Percentiles rank a stretch among this genome's conserved stretches.
phyloP scores from a whole-genome alignment of 495 filamentous ascomycete genomes.

The Aspergillus indologenus region DNA sequence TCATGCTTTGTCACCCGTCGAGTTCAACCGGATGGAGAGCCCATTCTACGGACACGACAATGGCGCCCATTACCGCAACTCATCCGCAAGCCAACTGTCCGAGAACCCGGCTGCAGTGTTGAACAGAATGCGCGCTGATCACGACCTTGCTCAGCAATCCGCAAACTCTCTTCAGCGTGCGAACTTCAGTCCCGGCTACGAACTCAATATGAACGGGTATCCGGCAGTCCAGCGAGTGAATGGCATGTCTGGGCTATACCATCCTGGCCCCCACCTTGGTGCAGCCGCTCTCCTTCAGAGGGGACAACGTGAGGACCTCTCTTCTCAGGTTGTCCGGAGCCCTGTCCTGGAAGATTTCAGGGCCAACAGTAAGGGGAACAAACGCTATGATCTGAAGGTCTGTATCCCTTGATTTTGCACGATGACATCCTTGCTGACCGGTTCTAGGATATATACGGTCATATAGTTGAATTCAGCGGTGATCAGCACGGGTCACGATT shows the following conservation, averaged over 20 bases:
- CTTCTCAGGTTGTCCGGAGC: constrained; percentile 64
- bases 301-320: constrained; percentile 62
- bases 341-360: constrained; percentile 77
- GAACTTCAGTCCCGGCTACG: constrained; percentile 39
- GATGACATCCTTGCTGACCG: constrained; percentile 7
- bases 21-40: constrained; percentile 55
- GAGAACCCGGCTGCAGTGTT: constrained; percentile 41
- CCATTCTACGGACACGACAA: constrained; percentile 54
- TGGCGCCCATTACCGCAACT: constrained; percentile 49
- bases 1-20: constrained; percentile 51
- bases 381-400: constrained; percentile 81
- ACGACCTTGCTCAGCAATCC: constrained; percentile 39
- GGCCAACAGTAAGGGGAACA: constrained; percentile 68
- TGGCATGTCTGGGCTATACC: constrained; percentile 34
- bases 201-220: constrained; percentile 31
- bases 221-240: constrained; percentile 34
- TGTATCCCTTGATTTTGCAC: constrained; percentile 2
- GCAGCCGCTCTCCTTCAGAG: constrained; percentile 43
- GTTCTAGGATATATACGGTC: constrained; percentile 75
- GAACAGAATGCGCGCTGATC: constrained; percentile 53
- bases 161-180: constrained; percentile 38
- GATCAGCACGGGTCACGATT: constrained; percentile 95
- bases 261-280: constrained; percentile 26
- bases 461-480: constrained; percentile 92
- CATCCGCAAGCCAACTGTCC: constrained; percentile 35